Evolutionary conservation across 2,329 filamentous ascomycete species (phyloP), one percentile per base, ranked within the genome.

Genomic region (Colletotrichum orchidophilum): DNA sequence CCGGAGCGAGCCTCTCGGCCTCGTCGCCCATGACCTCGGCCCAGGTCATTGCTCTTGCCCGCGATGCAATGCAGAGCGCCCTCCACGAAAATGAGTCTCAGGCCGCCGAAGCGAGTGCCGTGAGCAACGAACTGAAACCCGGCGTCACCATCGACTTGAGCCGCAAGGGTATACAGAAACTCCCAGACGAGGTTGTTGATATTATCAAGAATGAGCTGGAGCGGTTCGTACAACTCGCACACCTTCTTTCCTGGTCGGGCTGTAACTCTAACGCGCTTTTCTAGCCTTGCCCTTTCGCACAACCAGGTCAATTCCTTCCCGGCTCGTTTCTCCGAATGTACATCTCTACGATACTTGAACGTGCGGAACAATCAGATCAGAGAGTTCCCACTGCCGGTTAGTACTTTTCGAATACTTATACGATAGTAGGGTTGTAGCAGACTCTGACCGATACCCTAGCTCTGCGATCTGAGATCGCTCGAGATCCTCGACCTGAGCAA

Each of bases 401-500:
- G 81, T 75, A 63, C 73, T 70, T 66, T 66, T 31, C 60, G 54
- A 50, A 55, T 55, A 59, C 66, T 26, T 62, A 26, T 11, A 8
- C 8, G 21, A 26, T 7, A 21, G 21, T 57, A 39, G 18, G 9
- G 15, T 31, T 9, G 35, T n/a, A n/a, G n/a, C 21, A 35, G 29
- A 71, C 21, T 69, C 76, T 80, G 59, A 77, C 57, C 27, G 29
- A 65, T 76, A 61, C 26, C 46, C 26, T 78, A 97, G 95, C 89
- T 98, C 70, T 95, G 96, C 79, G 91, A 95, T 80, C 87, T 98
- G 73, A 92, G 90, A 63, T 93, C 94, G 39, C 88, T 98, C 66
- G 95, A 98, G 82, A 97, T 98, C 70, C 88, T 98, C 72, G 96
- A 98, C 82, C 87, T 98, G 65, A 95, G 95, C 79, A 90, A 94